Base-by-base conservation (phyloP, 305 asterid genomes). In the Fraxinus paxiana region DNA sequence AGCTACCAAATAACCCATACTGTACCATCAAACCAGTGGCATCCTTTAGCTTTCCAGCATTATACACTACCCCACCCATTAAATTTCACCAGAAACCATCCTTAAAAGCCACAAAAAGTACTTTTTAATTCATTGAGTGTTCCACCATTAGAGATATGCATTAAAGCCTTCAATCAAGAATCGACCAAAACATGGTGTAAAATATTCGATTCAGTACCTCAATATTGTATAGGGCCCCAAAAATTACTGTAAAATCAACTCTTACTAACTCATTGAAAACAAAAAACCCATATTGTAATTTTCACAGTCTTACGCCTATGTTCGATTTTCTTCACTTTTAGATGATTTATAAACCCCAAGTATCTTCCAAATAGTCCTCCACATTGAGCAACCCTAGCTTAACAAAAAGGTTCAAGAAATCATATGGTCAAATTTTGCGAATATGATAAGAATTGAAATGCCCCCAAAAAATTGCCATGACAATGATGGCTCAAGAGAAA, bases 401-500 rank as follows among this genome's bases (percentile, higher is more conserved):
- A 54, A 77, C 31, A 79, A 79, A 69, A 81, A 73, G 35, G 73
- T 65, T 24, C 6, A 26, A 63, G 72, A 24, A 63, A 63, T 63
- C 72, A 63, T 24, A 63, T 63, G 35, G 72, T 63, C 72, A 63
- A 65, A 82, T 71, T 7, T 75, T 74, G 75, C 72, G 76, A 73
- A 59, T 71, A 34, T 70, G 48, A 76, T 74, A 76, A 77, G 79
- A 34, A 31, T 76, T 77, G 41, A 84, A 81, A 76, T 56, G 26
- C 85, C 65, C 80, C 76, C 30, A 75, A 80, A 69, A 30, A 30
- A 3, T 75, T 88, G 85, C 76, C 84, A 80, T 77, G 91, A 88
- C 83, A 90, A 84, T 85, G 87, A 86, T 84, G 82, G 88, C 83
- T 86, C 87, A 41, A 79, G 83, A 77, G 88, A 84, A 82, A 43